Evolutionary conservation across 306 rosid species (phyloP).

Genomic region (Oemleria cerasiformis): DNA sequence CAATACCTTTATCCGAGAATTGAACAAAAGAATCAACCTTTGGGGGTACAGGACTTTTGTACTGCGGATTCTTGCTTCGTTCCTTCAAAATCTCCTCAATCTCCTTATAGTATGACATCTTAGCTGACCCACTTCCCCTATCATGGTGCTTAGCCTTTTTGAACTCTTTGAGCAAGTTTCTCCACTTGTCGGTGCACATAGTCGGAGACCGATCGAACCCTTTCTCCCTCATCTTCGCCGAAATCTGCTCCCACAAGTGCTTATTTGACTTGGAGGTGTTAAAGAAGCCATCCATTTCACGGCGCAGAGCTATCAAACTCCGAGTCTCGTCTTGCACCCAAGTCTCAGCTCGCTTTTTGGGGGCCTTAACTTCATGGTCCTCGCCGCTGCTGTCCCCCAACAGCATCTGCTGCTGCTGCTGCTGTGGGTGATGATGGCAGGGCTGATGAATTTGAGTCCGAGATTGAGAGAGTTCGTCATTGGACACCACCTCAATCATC

Average conservation of each 20-base stretch:
- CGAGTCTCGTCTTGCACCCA: constrained; percentile 99
- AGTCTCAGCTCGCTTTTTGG: constrained; percentile 94
- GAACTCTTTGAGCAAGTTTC: constrained; percentile 87
- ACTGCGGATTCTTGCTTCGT: constrained; percentile 55
- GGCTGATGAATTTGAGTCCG: constrained; percentile 28
- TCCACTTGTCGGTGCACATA: constrained; percentile 99
- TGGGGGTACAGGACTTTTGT: constrained; percentile 58
- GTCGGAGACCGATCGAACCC: constrained; percentile 93
- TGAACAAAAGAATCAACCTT: constrained; percentile 85
- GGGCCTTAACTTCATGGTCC: constrained; percentile 85
- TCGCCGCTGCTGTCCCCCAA: constrained; percentile 73
- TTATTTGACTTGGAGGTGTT: constrained; percentile 89
- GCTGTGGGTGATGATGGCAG: constrained; percentile 32
- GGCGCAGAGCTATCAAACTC: constrained; percentile 58
- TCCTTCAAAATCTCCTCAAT: constrained; percentile 82
- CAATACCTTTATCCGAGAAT: constrained; percentile 68
- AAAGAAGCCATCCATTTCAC: constrained; percentile 73
- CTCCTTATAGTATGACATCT: constrained; percentile 88
- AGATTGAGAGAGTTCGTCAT: constrained; percentile 35
- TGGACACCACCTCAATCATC: constrained; percentile 71
- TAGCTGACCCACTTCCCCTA: constrained; percentile 70
- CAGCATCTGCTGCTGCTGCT: constrained; percentile 53
- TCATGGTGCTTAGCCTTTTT: constrained; percentile 86
- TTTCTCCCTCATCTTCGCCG: constrained; percentile 77
- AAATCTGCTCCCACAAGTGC: constrained; percentile 93